Percentiles rank a stretch among this genome's conserved stretches.
phyloP scores from a whole-genome alignment of 2,329 filamentous ascomycete species.

The Rhexocercosporidium sp. region DNA sequence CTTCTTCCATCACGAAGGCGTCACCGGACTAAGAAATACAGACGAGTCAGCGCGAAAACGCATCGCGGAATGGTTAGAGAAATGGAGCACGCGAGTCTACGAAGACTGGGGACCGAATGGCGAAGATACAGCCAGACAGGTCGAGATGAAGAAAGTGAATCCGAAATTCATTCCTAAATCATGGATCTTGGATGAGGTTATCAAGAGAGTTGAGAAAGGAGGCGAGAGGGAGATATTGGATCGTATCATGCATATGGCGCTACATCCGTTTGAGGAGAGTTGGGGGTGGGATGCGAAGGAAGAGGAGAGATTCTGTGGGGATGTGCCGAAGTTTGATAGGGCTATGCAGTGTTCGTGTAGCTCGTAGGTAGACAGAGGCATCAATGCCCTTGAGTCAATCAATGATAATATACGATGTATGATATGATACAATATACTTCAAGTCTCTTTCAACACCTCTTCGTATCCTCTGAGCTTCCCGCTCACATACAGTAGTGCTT shows the following conservation, averaged over 20 bases:
- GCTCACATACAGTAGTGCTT: background rate
- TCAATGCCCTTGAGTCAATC: background rate
- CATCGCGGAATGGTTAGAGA: conserved; percentile 80
- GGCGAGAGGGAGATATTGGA: conserved; percentile 80
- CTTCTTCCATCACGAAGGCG: conserved; percentile 82
- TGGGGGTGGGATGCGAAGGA: conserved; percentile 76
- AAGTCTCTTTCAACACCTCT: background rate
- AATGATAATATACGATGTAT: background rate
- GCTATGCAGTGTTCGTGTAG: conserved; percentile 96
- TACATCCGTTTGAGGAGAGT: conserved; percentile 81
- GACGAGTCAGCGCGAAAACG: conserved; percentile 69
- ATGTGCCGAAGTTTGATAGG: conserved; percentile 78
- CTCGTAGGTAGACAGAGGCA: conserved; percentile 57
- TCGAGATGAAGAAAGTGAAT: conserved; percentile 83
- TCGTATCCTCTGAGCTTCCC: background rate
- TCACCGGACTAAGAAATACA: conserved; percentile 59
- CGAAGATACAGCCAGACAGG: conserved; percentile 66
- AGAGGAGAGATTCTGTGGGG: conserved; percentile 82
- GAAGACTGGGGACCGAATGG: conserved; percentile 75
- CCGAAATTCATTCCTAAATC: conserved; percentile 90
- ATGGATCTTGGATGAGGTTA: conserved; percentile 94
- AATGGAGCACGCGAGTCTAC: conserved; percentile 72
- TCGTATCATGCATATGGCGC: conserved; percentile 79
- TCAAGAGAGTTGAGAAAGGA: conserved; percentile 83
- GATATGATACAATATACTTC: background rate